Conservation (phyloP, 768 basidiomycete species). For the Neoboletus magnificus region DNA sequence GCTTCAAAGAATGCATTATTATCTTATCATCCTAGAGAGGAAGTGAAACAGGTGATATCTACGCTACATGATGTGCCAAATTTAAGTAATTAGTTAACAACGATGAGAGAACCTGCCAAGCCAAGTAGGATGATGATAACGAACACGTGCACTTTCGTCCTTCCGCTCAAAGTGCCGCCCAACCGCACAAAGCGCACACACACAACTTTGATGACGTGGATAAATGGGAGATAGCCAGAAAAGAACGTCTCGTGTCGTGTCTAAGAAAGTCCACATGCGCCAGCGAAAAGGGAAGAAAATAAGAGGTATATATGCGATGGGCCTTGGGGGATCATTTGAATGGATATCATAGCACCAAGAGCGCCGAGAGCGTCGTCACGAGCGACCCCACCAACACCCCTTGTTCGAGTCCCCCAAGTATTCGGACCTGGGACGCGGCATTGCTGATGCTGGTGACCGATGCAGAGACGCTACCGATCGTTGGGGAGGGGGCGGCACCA, state of each 20-base stretch:
- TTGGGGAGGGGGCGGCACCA: constrained; percentile 47
- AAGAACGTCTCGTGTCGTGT: neutral
- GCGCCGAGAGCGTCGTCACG: neutral
- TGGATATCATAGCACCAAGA: constrained; percentile 1
- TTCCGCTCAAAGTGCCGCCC: neutral
- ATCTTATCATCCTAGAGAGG: no score
- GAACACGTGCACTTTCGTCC: neutral
- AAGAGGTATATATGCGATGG: neutral
- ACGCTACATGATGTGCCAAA: constrained; percentile 1
- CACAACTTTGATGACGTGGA: neutral
- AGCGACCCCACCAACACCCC: neutral
- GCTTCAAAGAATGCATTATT: no score
- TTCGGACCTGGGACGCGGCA: neutral
- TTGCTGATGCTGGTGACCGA: constrained; percentile 35
- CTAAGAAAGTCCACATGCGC: neutral
- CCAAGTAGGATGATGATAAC: neutral
- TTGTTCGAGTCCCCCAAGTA: neutral
- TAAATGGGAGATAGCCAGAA: neutral
- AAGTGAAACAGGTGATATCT: neutral
- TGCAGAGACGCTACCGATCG: constrained; percentile 52
- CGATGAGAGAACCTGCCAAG: neutral
- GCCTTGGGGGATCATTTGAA: no score
- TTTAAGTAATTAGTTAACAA: neutral
- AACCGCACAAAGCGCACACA: neutral
- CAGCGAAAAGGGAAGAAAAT: neutral